A percentile compares a stretch with the other conserved stretches of the same genome.
Conservation (phyloP, 495 filamentous ascomycete genomes). For the Hypoxylon cercidicola region DNA sequence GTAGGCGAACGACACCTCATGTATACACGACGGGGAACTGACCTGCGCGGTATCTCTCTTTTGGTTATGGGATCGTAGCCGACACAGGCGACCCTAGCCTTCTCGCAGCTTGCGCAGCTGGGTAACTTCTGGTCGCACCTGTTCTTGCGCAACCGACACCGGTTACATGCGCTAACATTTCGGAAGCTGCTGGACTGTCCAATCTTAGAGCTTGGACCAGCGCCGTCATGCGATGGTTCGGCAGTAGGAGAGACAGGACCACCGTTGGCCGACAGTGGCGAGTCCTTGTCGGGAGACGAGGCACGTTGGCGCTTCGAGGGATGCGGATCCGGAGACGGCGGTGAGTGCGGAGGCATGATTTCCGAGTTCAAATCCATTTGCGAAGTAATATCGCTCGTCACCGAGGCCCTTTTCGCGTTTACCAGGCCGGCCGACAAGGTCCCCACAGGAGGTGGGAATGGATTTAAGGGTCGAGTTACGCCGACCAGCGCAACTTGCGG, state of each 20-base stretch:
- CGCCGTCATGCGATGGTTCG: conserved; percentile 49
- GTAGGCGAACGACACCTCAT: background rate
- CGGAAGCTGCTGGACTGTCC: conserved; percentile 74
- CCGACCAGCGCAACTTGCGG: conserved; percentile 11
- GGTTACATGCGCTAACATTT: conserved; percentile 95
- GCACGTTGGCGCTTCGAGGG: conserved; percentile 62
- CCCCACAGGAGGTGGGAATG: conserved; percentile 21
- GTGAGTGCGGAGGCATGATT: conserved; percentile 53
- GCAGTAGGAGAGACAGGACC: conserved; percentile 45
- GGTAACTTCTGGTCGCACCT: conserved; percentile 93
- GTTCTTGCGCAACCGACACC: conserved; percentile 92
- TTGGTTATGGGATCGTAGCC: conserved; percentile 97
- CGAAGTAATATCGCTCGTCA: conserved; percentile 20
- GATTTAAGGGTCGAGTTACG: conserved; percentile 17
- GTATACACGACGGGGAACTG: conserved; percentile 40
- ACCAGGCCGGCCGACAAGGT: conserved; percentile 10
- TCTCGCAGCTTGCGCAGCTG: conserved; percentile 89
- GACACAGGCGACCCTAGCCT: conserved; percentile 87
- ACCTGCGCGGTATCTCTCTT: conserved; percentile 87
- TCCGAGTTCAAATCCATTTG: conserved; percentile 42
- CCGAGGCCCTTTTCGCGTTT: conserved; percentile 4
- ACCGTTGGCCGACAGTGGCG: conserved; percentile 49
- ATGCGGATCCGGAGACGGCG: conserved; percentile 56
- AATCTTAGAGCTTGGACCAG: conserved; percentile 47
- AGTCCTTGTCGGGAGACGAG: conserved; percentile 60